Evolutionary conservation across 2,329 filamentous ascomycete genomes (phyloP), one percentile per base, ranked within the genome.

Genomic region (Colletotrichum shisoi): DNA sequence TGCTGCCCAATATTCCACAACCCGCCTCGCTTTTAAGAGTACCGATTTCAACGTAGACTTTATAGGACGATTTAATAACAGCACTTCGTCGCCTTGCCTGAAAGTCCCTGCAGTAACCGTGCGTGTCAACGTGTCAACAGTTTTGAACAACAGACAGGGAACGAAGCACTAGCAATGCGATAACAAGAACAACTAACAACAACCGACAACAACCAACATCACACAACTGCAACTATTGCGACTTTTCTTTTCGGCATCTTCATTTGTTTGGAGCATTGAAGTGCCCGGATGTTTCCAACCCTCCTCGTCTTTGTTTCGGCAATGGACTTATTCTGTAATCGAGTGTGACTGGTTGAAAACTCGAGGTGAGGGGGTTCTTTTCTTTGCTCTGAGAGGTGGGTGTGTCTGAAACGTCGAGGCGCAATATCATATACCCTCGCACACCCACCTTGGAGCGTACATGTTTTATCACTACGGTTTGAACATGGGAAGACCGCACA

Each of bases 51-150:
- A 68, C 65, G 64, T 68, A 46, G 61, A 56, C 49, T 56, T 15
- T 45, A 51, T 68, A 65, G 65, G 61, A 49, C 61, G 44, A 48
- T 65, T 59, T 56, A 68, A 68, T 68, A 68, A 68, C 56, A 68
- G 65, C 46, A 64, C 65, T 51, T 68, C 54, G 31, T 64, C 42
- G 17, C 60, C 61, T 56, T 68, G 65, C 62, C 24, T 51, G 34
- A 2, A 31, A 8, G 27, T 45, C 53, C 61, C 37, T 34, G 45
- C 53, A 21, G 24, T 62, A 27, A 63, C 31, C 24, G 54, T 45
- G 54, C 12, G 24, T 53, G 37, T 40, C 19, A 15, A 11, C 45
- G 12, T 57, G 17, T 15, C 56, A 4, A 46, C 19, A 12, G 24
- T 21, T n/a, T 24, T 24, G 46, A n/a, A 46, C 13, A 39, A 34